Base-by-base conservation (phyloP, 371 early-diverging fungal species). In the Mucor racemosus region DNA sequence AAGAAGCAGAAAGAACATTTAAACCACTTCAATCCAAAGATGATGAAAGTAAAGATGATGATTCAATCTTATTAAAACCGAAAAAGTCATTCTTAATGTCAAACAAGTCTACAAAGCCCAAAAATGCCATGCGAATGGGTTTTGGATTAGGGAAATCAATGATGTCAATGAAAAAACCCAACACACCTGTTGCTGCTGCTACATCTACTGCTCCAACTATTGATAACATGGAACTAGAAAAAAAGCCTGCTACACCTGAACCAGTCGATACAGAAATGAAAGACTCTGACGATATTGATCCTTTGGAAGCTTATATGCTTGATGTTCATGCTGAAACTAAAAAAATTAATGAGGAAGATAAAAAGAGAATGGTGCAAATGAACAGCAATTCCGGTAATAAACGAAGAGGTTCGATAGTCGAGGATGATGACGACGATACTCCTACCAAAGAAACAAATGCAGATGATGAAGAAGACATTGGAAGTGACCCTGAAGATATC, bases 221-320 rank as follows among this genome's bases (percentile, higher is more conserved):
- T 15, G n/a, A 39, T 31, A 35, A 36, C 26, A 41, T 15, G 36
- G 46, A 57, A 38, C 3, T 33, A 1, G 58, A 34, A 4, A 54
- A 67, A 26, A 63, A 69, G 19, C 3, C 48, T 31, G 67, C 40
- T 21, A 42, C 39, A 15, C 26, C 35, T 21, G 57, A 67, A 33
- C 61, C 61, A 10, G 38, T 56, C 2, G 68, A 65, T 31, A 50
- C 65, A 0, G 44, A 62, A 0, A 73, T 67, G 65, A 71, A 76
- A 41, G 70, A 66, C 15, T 44, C 61, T 38, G 79, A 74, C 5
- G 82, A 76, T 4, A 80, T 85, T 9, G 96, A 95, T 68, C 87
- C 92, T 1, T 70, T 95, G 41, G 96, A 95, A 60, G 92, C 90
- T 15, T 95, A 88, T 69, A 95, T 95, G 96, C 79, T 79, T 50